Evolutionary conservation across 306 rosid species (phyloP).

Genomic region (Citrullus colocynthis): DNA sequence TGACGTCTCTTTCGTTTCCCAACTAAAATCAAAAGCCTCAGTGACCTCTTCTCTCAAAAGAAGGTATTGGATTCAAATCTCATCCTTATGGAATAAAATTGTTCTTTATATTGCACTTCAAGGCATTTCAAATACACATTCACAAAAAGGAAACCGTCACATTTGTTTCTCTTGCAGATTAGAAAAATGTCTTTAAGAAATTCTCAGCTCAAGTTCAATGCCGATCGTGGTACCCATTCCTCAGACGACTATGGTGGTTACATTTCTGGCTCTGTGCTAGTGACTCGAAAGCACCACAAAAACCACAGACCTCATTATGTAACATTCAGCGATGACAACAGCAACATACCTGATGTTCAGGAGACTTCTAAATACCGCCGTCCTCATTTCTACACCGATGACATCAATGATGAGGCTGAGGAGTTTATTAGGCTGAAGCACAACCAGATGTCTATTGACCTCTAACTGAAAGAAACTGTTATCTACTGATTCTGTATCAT

Average conservation of each 20-base stretch:
- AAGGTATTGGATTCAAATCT: constrained; percentile 3
- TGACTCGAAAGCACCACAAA: neutral
- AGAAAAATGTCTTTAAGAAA: neutral
- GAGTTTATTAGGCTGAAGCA: constrained; percentile 51
- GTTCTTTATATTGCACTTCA: neutral
- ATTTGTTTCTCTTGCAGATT: neutral
- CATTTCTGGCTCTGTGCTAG: neutral
- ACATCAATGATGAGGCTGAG: constrained; percentile 47
- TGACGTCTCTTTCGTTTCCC: neutral
- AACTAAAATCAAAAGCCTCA: neutral
- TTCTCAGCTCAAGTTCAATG: neutral
- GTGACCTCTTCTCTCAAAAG: neutral
- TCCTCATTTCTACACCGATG: constrained; percentile 1
- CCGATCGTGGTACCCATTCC: neutral
- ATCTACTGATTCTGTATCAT: neutral
- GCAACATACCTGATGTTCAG: neutral
- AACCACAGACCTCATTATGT: neutral
- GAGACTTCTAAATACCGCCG: neutral
- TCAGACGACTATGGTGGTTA: neutral
- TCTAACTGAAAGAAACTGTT: neutral
- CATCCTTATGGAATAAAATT: neutral
- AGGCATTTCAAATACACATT: neutral
- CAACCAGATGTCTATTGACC: constrained; percentile 4
- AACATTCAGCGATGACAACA: neutral
- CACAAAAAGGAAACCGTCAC: neutral